These are phyloP conservation scores for Tetratostichococcus sp. DNA, from an alignment of 139 green algal species.

Conservation along the genomic window DNA sequence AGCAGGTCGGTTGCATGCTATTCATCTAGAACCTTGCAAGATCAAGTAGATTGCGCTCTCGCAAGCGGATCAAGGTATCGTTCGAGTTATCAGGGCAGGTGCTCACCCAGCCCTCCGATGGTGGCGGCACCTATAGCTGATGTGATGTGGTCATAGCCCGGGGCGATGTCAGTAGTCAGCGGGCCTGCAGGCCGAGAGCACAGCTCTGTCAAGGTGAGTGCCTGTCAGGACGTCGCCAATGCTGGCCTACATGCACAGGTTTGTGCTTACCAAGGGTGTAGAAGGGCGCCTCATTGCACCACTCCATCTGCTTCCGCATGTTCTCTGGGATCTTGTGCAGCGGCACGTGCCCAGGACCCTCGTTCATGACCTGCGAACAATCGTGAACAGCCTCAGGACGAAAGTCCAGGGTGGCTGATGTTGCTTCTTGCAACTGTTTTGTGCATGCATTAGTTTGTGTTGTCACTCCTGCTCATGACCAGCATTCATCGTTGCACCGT, in stretches of 20 bases:
- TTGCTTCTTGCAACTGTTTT: not conserved
- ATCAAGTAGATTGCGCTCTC: no score
- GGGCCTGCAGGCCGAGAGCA: slow-evolving; percentile 37
- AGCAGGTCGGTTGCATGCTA: not conserved
- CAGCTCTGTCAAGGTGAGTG: no score
- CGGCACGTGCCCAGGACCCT: slow-evolving; percentile 92
- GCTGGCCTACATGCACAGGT: no score
- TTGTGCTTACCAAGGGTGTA: slow-evolving; percentile 77
- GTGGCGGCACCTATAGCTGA: slow-evolving; percentile 91
- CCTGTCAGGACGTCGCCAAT: no score
- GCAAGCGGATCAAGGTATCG: no score
- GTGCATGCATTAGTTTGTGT: no score
- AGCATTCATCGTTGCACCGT: no score
- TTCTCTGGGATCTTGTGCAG: slow-evolving; percentile 97
- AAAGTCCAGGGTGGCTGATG: not conserved
- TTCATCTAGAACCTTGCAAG: not conserved
- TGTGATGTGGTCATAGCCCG: slow-evolving; percentile 97
- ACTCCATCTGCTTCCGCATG: slow-evolving; percentile 79
- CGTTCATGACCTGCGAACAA: slow-evolving; percentile 94
- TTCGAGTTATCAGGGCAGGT: no score
- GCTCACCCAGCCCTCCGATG: slow-evolving; percentile 78
- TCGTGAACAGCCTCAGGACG: no score
- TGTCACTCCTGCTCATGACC: no score
- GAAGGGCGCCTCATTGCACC: slow-evolving; percentile 93
- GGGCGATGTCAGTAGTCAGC: slow-evolving; percentile 92